phyloP scores from a whole-genome alignment of 805 yeast genomes.

The Starmerella apicola region DNA sequence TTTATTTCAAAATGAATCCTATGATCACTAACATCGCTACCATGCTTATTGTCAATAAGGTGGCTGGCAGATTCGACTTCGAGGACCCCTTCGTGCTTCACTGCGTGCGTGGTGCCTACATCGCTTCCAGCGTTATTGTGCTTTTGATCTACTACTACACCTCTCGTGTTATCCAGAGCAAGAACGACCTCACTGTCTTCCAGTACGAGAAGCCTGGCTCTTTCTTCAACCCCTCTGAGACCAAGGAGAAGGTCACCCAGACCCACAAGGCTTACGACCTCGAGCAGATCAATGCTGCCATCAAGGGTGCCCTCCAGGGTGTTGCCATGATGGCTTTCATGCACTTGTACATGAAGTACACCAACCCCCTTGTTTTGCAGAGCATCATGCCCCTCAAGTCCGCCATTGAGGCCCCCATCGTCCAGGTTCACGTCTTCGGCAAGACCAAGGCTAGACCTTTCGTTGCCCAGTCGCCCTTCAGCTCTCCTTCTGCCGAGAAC shows the following conservation, averaged over 20 bases:
- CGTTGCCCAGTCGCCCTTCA: slow-evolving; percentile 73
- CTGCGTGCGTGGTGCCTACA: slow-evolving; percentile 64
- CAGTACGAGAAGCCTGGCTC: slow-evolving; percentile 82
- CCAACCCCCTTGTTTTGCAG: slow-evolving; percentile 94
- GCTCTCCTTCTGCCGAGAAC: slow-evolving; percentile 67
- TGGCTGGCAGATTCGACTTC: slow-evolving; percentile 75
- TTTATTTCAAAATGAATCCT: slow-evolving; percentile 56
- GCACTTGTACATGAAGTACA: slow-evolving; percentile 95
- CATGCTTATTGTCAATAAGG: slow-evolving; percentile 96
- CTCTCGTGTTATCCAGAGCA: slow-evolving; percentile 46
- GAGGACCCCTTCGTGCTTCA: slow-evolving; percentile 66
- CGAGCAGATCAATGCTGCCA: slow-evolving; percentile 64
- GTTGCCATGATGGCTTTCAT: slow-evolving; percentile 95
- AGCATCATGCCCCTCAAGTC: slow-evolving; percentile 79
- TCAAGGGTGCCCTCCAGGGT: slow-evolving; percentile 76
- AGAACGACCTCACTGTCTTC: slow-evolving; percentile 79
- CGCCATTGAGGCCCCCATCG: slow-evolving; percentile 80
- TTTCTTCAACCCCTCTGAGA: slow-evolving; percentile 61
- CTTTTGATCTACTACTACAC: slow-evolving; percentile 55
- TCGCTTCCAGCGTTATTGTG: slow-evolving; percentile 51
- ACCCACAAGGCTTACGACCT: slow-evolving; percentile 93
- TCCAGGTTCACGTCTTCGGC: slow-evolving; percentile 79
- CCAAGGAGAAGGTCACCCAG: slow-evolving; percentile 64
- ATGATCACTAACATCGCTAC: slow-evolving; percentile 73
- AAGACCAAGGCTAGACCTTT: slow-evolving; percentile 77